Conservation (phyloP, 1,139 yeast genomes). For the Candida labiduridarum region DNA sequence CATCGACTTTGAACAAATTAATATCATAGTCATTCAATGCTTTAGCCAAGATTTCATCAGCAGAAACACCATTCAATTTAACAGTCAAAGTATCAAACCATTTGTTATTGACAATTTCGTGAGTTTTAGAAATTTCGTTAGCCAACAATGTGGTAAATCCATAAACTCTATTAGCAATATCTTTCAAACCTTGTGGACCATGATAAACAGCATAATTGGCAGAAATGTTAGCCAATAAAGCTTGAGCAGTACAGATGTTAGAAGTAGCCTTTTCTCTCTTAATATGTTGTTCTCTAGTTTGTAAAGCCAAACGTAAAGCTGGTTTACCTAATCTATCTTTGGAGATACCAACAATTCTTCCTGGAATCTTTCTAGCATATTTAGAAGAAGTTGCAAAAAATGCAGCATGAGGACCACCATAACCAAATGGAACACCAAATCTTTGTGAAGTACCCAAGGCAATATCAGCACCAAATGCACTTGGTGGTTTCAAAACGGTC, state of each 20-base stretch:
- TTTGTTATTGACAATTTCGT: conserved; percentile 54
- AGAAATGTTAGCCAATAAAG: conserved; percentile 90
- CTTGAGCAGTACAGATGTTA: conserved; percentile 97
- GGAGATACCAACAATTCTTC: conserved; percentile 90
- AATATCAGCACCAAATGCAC: conserved; percentile 86
- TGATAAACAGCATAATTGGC: conserved; percentile 97
- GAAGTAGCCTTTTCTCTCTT: conserved; percentile 97
- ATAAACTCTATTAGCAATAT: conserved; percentile 77
- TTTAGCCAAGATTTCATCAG: conserved; percentile 55
- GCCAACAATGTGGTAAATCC: conserved; percentile 79
- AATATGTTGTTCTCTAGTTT: conserved; percentile 97
- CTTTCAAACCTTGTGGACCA: conserved; percentile 86
- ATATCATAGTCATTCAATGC: conserved; percentile 69
- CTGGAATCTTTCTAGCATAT: conserved; percentile 91
- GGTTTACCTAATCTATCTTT: conserved; percentile 88
- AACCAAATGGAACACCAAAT: conserved; percentile 97
- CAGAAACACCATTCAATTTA: conserved; percentile 49
- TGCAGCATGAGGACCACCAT: conserved; percentile 99
- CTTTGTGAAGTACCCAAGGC: conserved; percentile 93
- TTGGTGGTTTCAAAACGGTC: conserved; percentile 82
- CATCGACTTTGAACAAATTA: conserved; percentile 73
- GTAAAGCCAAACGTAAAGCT: conserved; percentile 90
- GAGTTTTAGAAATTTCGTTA: conserved; percentile 47
- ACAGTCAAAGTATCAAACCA: conserved; percentile 92
- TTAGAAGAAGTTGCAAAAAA: conserved; percentile 83